Base-by-base conservation (phyloP, 1,284 basidiomycete species). In the Ustilago trichophora region DNA sequence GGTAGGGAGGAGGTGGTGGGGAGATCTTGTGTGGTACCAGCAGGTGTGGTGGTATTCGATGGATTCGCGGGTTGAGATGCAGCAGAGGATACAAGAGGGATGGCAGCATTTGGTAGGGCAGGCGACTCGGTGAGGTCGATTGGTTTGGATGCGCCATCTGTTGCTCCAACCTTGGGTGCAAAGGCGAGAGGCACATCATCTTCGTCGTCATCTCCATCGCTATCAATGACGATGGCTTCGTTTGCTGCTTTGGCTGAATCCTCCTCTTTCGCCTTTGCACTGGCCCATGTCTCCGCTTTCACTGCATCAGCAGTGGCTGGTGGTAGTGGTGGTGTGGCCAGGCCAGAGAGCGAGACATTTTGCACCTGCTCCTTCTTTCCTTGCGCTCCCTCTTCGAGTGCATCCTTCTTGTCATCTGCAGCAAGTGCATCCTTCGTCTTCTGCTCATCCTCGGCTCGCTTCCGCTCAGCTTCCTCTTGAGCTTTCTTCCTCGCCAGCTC, bases 151-250 rank as follows among this genome's bases (percentile, higher is more conserved):
- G 44, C 24, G 2, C 33, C 21, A 5, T 49, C 55, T 4, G 42
- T 41, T 0, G 31, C 34, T 1, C 44, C 50, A 15, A 55, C 29
- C 25, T 71, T 71, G 31, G 67, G 67, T 8, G 50, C 62, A 16
- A 66, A 57, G 13, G 68, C 68, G 1, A 71, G 54, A 12, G 68
- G 68, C 6, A 71, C 57, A 21, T 71, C 68, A 45, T 71, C 68
- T 33, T 71, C 67, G 37, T 68, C 59, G 13, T 62, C 49, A 21
- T 52, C 58, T 8, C 46, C 51, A 24, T 69, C 66, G 31, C 58
- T 62, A 31, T 71, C 68, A 22, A 71, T 71, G 22, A 71, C 58
- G 15, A 66, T 71, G 15, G 63, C 68, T 40, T 58, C 63, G 3
- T 43, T 33, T 0, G 45, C 46, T 10, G 41, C 54, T 12, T 36